Evolutionary conservation across 73 alveolate species (phyloP), one percentile per base, ranked within the genome.

Genomic region (Stentor roeselii): DNA sequence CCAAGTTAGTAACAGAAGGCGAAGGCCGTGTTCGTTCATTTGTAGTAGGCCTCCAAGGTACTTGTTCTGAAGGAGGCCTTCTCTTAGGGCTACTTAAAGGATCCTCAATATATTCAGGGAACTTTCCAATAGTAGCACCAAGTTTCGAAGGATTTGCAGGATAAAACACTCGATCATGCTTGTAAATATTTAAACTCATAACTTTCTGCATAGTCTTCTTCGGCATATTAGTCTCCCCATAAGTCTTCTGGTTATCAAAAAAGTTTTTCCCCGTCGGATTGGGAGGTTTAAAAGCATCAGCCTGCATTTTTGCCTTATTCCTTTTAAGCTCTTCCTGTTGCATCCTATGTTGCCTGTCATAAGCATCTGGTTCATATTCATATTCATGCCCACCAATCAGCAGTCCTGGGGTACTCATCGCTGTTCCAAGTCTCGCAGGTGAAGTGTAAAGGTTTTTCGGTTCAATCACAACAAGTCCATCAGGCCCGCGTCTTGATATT

Each of bases 261-360:
- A 67, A 67, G 0, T 21, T 36, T 34, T 34, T n/a, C 14, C 37
- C 80, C 41, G 41, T 32, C 21, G n/a, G 37, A 67, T 21, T 27
- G 41, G 37, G n/a, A 32, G 41, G n/a, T 30, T 67, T 30, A 67
- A 67, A 67, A 21, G 80, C 41, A 1, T 67, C 42, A 21, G 21
- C 80, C 34, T 67, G 80, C 80, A 67, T 67, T 67, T 67, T 67
- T 30, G 80, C 80, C 34, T 67, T 67, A 67, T 67, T 27, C 34
- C 41, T 67, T 67, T 67, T 67, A n/a, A 32, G 42, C 34, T 67
- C 41, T 32, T 67, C 80, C 34, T 32, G n/a, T 30, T 15, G 27
- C 34, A 67, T 14, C 34, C 34, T 21, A 2, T 67, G 41, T 67
- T 67, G 21, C 14, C 80, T n/a, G 34, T 67, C 37, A 67, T 67